Evolutionary conservation across 2,329 filamentous ascomycete genomes (phyloP).

Genomic region (Tolypocladium paradoxum): DNA sequence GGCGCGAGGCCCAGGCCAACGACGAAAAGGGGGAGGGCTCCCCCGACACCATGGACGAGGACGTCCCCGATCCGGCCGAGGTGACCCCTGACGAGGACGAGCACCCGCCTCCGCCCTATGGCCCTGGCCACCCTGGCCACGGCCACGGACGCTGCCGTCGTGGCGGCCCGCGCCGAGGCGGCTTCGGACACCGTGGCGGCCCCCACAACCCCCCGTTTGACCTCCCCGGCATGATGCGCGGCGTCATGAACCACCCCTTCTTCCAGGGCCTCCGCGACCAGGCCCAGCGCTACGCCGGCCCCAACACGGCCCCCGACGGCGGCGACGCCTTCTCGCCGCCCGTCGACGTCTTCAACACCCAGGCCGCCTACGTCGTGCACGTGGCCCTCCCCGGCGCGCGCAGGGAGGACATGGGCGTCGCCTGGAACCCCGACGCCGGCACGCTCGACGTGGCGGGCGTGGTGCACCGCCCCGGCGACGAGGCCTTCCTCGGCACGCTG

Average conservation of each 20-base stretch:
- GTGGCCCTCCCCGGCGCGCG: slow-evolving; percentile 67
- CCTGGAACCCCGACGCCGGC: slow-evolving; percentile 61
- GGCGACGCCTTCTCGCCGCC: slow-evolving; percentile 47
- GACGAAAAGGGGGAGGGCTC: slow-evolving; percentile 22
- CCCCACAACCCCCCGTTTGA: slow-evolving; percentile 23
- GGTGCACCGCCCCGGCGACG: slow-evolving; percentile 60
- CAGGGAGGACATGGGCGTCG: slow-evolving; percentile 67
- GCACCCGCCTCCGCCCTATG: slow-evolving; percentile 7
- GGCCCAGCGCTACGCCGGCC: slow-evolving; percentile 14
- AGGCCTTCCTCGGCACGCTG: slow-evolving; percentile 55
- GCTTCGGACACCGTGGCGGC: slow-evolving; percentile 12
- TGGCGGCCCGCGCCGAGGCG: slow-evolving; percentile 10
- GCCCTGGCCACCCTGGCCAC: slow-evolving; percentile 8
- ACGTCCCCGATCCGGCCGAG: slow-evolving; percentile 21
- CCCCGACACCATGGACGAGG: slow-evolving; percentile 20
- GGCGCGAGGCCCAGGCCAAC: slow-evolving; percentile 10
- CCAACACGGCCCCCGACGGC: slow-evolving; percentile 4
- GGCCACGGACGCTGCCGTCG: slow-evolving; percentile 9
- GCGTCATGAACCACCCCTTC: slow-evolving; percentile 30
- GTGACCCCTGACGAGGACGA: slow-evolving; percentile 20
- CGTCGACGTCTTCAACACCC: slow-evolving; percentile 66
- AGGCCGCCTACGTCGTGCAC: slow-evolving; percentile 56
- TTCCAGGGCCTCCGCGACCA: slow-evolving; percentile 30
- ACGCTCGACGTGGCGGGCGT: slow-evolving; percentile 60
- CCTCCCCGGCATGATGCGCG: slow-evolving; percentile 26